A percentile compares a stretch with the other conserved stretches of the same genome.
Evolutionary conservation across 306 rosid genomes (phyloP).

Genomic region (Canavalia gladiata): DNA sequence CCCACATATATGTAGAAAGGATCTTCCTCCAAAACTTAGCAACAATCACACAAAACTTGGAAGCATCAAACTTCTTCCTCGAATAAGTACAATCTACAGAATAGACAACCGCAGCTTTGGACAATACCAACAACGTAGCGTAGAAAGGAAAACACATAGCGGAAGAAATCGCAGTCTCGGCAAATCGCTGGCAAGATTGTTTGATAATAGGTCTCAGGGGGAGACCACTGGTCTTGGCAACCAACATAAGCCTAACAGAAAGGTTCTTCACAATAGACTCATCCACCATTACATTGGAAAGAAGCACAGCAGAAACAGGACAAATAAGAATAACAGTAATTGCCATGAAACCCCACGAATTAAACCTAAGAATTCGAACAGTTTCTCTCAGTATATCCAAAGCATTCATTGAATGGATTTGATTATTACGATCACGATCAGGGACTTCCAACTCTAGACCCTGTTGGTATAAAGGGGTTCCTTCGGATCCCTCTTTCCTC

Average conservation of each 20-base stretch:
- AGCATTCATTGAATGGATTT: slow-evolving; percentile 81
- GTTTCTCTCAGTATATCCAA: slow-evolving; percentile 90
- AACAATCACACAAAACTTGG: slow-evolving; percentile 65
- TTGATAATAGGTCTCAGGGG: slow-evolving; percentile 81
- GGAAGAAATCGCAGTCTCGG: slow-evolving; percentile 71
- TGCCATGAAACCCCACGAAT: slow-evolving; percentile 76
- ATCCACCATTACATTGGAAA: slow-evolving; percentile 79
- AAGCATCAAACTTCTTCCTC: slow-evolving; percentile 65
- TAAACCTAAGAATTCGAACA: slow-evolving; percentile 81
- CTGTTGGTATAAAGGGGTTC: slow-evolving; percentile 48
- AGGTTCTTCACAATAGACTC: slow-evolving; percentile 70
- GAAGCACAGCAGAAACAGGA: slow-evolving; percentile 80
- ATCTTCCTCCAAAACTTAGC: slow-evolving; percentile 83
- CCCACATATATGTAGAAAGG: slow-evolving; percentile 73
- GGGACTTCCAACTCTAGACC: slow-evolving; percentile 55
- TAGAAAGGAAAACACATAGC: slow-evolving; percentile 76
- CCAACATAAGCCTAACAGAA: slow-evolving; percentile 71
- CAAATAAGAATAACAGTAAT: slow-evolving; percentile 76
- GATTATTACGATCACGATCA: slow-evolving; percentile 44
- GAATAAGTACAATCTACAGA: slow-evolving; percentile 91
- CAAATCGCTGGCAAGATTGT: slow-evolving; percentile 81
- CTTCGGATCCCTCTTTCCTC: slow-evolving; percentile 68
- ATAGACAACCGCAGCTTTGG: slow-evolving; percentile 85
- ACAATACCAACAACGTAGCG: slow-evolving; percentile 68
- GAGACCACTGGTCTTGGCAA: slow-evolving; percentile 87